Evolutionary conservation across 495 filamentous ascomycete genomes (phyloP).

Genomic region (Annulohypoxylon bovei): DNA sequence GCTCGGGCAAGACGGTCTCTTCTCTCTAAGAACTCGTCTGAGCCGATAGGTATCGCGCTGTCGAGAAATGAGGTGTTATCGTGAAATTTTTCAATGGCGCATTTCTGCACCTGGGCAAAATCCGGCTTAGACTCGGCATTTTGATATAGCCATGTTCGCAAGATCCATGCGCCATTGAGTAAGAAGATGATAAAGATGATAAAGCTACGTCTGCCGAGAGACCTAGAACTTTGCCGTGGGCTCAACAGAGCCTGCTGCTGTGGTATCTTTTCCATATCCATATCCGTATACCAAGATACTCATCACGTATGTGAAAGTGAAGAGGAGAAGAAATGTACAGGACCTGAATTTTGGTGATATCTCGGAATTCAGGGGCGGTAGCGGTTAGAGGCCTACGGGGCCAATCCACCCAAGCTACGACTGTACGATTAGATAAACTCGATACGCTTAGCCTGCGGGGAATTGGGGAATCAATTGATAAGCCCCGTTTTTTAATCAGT

Average conservation of each 20-base stretch:
- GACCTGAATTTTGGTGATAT: neutral
- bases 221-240: neutral
- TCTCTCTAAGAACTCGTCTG: conserved; percentile 56
- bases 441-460: too few relatives aligned
- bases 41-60: conserved; percentile 50
- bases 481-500: too few relatives aligned
- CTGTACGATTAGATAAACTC: too few relatives aligned
- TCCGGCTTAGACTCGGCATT: neutral
- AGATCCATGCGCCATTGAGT: conserved; percentile 8
- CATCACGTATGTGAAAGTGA: neutral
- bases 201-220: neutral
- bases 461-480: too few relatives aligned
- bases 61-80: conserved; percentile 59
- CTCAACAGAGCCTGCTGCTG: neutral
- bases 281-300: neutral
- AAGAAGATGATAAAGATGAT: neutral
- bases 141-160: neutral
- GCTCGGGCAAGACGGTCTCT: conserved; percentile 60
- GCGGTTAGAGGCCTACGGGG: too few relatives aligned
- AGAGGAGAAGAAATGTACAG: neutral
- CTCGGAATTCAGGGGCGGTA: neutral
- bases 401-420: too few relatives aligned
- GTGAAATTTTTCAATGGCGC: conserved; percentile 56
- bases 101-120: conserved; percentile 51
- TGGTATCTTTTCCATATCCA: conserved; percentile 10